phyloP scores from a whole-genome alignment of 805 yeast species.

The Naumovozyma baii region DNA sequence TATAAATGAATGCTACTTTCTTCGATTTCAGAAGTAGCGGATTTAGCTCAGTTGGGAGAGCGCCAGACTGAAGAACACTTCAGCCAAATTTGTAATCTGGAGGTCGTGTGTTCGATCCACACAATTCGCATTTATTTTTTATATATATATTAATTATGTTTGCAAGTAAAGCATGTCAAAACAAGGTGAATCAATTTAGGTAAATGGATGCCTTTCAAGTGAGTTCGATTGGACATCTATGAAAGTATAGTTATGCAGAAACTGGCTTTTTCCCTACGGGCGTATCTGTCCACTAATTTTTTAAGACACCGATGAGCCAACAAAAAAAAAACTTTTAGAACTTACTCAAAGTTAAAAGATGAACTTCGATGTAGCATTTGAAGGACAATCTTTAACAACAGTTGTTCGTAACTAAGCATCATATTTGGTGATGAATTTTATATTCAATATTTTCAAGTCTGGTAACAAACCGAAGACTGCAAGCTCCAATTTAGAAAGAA shows the following conservation, averaged over 20 bases:
- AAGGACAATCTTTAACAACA: background rate
- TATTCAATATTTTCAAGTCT: constrained; percentile 10
- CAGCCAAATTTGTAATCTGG: background rate
- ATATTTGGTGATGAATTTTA: constrained; percentile 11
- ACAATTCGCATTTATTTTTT: background rate
- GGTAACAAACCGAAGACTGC: constrained; percentile 4
- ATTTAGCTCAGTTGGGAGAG: constrained; percentile 39
- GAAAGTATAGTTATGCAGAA: too few species aligned
- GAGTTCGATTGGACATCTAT: too few species aligned
- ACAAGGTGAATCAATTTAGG: too few species aligned
- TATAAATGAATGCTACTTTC: too few species aligned
- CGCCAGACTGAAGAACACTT: constrained; percentile 34
- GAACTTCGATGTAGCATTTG: background rate
- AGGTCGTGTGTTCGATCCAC: constrained; percentile 1
- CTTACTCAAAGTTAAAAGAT: too few species aligned
- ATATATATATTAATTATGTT: too few species aligned
- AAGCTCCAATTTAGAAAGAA: constrained; percentile 3
- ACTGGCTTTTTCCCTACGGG: too few species aligned
- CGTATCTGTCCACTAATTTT: too few species aligned
- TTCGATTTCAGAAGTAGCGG: constrained; percentile 21
- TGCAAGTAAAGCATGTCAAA: too few species aligned
- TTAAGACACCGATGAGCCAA: too few species aligned
- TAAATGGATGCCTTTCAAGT: too few species aligned
- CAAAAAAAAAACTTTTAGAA: too few species aligned
- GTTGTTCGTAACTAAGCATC: background rate